Evolutionary conservation across 2,329 filamentous ascomycete species (phyloP).

Genomic region (Cytospora piceicola): DNA sequence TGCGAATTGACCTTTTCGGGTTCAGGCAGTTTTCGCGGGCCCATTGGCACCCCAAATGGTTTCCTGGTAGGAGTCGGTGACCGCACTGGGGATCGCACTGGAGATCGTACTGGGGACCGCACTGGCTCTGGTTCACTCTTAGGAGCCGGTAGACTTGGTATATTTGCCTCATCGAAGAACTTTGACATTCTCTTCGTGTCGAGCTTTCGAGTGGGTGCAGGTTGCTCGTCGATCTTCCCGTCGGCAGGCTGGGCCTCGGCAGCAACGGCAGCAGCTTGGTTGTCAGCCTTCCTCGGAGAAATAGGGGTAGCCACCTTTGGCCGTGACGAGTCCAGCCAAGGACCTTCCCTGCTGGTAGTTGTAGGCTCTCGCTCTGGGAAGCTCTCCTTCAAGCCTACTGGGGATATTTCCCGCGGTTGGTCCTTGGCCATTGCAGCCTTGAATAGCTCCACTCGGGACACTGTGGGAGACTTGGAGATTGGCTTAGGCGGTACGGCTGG

Average conservation of each 20-base stretch:
- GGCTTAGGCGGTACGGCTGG: constrained; percentile 37
- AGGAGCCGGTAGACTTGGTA: constrained; percentile 35
- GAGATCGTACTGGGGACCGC: constrained; percentile 30
- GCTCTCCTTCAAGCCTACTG: constrained; percentile 31
- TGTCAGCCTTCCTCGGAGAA: constrained; percentile 40
- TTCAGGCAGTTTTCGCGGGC: constrained; percentile 33
- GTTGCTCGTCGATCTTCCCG: constrained; percentile 44
- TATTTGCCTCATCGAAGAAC: constrained; percentile 55
- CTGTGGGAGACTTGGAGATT: constrained; percentile 34
- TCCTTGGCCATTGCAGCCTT: constrained; percentile 25
- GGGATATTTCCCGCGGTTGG: constrained; percentile 19
- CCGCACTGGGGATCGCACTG: constrained; percentile 16
- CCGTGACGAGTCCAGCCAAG: constrained; percentile 37
- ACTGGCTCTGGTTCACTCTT: constrained; percentile 38
- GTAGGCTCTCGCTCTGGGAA: constrained; percentile 32
- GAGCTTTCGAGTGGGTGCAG: constrained; percentile 60
- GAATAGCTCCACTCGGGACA: constrained; percentile 31
- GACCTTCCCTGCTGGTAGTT: constrained; percentile 34
- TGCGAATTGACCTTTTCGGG: constrained; percentile 38
- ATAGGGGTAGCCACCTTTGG: constrained; percentile 32
- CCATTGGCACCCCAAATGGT: constrained; percentile 18
- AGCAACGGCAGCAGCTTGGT: constrained; percentile 39
- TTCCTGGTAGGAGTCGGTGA: constrained; percentile 43
- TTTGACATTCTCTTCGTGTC: constrained; percentile 62
- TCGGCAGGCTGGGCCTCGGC: constrained; percentile 35